A percentile compares a stretch with the other conserved stretches of the same genome.
Evolutionary conservation across 768 basidiomycete species (phyloP).

Genomic region (Lentinula guzmanii): DNA sequence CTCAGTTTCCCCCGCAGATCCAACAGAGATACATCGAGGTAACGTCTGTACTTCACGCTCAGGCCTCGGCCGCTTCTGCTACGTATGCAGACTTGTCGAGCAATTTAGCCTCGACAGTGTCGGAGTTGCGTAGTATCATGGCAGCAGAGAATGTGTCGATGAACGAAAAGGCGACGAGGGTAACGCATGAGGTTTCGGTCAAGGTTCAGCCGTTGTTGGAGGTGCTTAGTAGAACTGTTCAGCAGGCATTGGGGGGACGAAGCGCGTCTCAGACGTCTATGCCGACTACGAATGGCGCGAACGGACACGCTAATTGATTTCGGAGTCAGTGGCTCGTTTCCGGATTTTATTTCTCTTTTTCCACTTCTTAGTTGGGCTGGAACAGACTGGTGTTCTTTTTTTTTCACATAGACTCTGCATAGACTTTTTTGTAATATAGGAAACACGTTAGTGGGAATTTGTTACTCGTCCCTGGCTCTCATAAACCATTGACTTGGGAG

Average conservation of each 20-base stretch:
- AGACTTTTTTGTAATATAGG: neutral
- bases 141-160: constrained; percentile 48
- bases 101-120: constrained; percentile 37
- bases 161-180: constrained; percentile 54
- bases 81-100: constrained; percentile 47
- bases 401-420: neutral
- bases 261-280: neutral
- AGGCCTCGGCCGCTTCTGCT: neutral
- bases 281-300: neutral
- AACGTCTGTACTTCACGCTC: neutral
- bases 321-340: neutral
- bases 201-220: constrained; percentile 61
- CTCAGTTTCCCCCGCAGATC: constrained; percentile 51
- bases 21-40: constrained; percentile 27
- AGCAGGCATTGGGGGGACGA: constrained; percentile 27
- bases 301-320: neutral
- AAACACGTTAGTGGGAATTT: too few relatives aligned
- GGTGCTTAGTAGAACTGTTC: constrained; percentile 33
- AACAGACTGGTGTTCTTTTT: neutral
- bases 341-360: neutral
- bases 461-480: too few relatives aligned
- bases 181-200: constrained; percentile 52
- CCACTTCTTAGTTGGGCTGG: neutral
- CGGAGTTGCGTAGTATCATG: constrained; percentile 50
- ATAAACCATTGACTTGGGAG: too few relatives aligned